These are phyloP conservation scores for Moniliophthora roreri DNA, from an alignment of 1,284 basidiomycete genomes.

Conservation along the genomic window DNA sequence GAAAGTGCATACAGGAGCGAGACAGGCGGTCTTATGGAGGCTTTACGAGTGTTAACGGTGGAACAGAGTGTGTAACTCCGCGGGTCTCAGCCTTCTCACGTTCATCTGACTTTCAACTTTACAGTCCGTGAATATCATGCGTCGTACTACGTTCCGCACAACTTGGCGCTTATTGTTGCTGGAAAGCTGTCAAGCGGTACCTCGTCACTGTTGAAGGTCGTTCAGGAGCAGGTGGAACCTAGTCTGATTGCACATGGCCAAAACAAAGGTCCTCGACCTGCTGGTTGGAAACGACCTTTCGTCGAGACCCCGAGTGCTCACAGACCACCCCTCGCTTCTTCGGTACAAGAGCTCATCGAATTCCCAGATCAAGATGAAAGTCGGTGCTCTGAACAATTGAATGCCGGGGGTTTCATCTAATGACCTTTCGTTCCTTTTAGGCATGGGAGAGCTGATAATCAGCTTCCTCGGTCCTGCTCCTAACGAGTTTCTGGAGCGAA, in stretches of 20 bases:
- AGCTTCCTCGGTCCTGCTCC: constrained; percentile 80
- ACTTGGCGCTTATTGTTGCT: constrained; percentile 81
- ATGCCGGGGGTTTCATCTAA: constrained; percentile 5
- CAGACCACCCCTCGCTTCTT: constrained; percentile 56
- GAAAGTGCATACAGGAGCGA: constrained; percentile 93
- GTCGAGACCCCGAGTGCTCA: constrained; percentile 81
- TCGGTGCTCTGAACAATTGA: constrained; percentile 19
- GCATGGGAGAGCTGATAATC: constrained; percentile 82
- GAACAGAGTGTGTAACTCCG: constrained; percentile 74
- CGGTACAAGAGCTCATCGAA: constrained; percentile 69
- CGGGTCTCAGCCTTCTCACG: background rate
- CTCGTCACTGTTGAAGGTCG: constrained; percentile 66
- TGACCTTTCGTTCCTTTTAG: constrained; percentile 27
- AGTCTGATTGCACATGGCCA: constrained; percentile 76
- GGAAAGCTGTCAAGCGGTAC: constrained; percentile 79
- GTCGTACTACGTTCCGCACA: constrained; percentile 94
- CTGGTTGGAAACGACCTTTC: constrained; percentile 93
- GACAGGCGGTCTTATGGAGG: constrained; percentile 95
- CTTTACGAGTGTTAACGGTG: constrained; percentile 82
- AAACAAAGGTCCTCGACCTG: constrained; percentile 62
- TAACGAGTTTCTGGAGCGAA: constrained; percentile 74
- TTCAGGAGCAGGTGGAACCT: constrained; percentile 84
- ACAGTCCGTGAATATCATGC: constrained; percentile 89
- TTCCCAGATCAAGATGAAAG: constrained; percentile 99
- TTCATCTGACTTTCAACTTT: background rate